Percentiles rank a stretch among this genome's conserved stretches.
Conservation (phyloP, 208 protist species). For the Trypanosoma cruzi region DNA sequence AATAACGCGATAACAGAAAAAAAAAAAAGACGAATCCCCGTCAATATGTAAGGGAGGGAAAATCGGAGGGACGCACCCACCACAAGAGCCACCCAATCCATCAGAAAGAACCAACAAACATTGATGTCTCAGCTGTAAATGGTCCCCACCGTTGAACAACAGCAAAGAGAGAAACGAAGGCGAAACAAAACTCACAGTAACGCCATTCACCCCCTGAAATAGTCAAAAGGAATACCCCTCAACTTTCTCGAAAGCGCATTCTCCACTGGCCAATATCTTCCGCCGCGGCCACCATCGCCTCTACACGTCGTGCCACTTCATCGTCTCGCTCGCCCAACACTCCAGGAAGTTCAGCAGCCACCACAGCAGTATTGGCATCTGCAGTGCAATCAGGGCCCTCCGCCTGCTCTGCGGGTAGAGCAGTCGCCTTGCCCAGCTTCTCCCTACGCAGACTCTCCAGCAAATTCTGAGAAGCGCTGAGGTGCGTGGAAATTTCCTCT, state of each 20-base stretch:
- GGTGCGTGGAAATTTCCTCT: conserved; percentile 23
- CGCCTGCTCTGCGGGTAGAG: neutral
- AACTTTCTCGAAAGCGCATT: neutral
- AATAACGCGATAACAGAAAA: neutral
- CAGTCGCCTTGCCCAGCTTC: neutral
- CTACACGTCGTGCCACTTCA: conserved; percentile 16
- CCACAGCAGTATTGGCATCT: neutral
- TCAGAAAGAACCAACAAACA: neutral
- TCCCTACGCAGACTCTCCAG: conserved; percentile 13
- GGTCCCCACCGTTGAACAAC: neutral
- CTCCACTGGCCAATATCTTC: conserved; percentile 27
- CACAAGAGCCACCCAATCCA: neutral
- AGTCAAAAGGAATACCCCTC: neutral
- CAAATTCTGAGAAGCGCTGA: conserved; percentile 4
- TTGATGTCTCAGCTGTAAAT: neutral
- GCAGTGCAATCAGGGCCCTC: neutral
- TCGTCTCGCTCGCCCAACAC: neutral
- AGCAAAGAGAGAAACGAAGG: neutral
- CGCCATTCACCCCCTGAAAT: no score
- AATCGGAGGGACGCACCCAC: neutral
- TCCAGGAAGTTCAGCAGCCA: neutral
- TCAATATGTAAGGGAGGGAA: neutral
- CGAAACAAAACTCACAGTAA: neutral
- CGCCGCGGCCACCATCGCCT: conserved; percentile 9
- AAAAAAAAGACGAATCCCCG: neutral